Base-by-base conservation (phyloP, 2,329 filamentous ascomycete genomes). In the Microdochium paspali region DNA sequence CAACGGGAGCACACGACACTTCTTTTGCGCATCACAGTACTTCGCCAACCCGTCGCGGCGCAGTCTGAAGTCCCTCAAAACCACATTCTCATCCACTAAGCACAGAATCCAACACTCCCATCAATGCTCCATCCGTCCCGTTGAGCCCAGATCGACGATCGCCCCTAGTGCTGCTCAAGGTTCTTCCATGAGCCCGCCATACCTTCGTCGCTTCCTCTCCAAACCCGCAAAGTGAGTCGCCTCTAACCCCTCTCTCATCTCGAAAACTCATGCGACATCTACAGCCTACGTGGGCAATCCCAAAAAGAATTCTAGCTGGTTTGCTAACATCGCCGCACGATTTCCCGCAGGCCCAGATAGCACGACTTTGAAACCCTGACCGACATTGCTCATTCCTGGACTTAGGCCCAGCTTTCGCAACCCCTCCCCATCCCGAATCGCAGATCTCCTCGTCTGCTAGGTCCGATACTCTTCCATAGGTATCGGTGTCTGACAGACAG, bases 171-270 rank as follows among this genome's bases (percentile, higher is more conserved):
- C 52, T 59, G 30, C 50, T 44, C 51, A 45, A 52, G 61, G 64
- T 28, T 72, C 69, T 80, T 87, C 82, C 84, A 95, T 95, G 90
- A 90, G 82, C 85, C 84, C 79, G 69, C 86, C 84, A 73, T 87
- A 94, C 71, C 82, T 94, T 64, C 81, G 95, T 66, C 87, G 89
- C 73, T 93, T 94, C 75, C 82, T 95, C 61, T 94, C 88, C 66
- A 93, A 93, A 77, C 89, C 89, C 66, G 87, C 88, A 69, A 95
- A 95, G 90, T 95, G 72, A 66, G 86, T 73, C 24, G 18, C 30
- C 43, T 35, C n/a, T n/a, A n/a, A 39, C 45, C 26, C 46, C 50
- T 30, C 5, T 47, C 44, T 50, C 46, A 28, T 25, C 30, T 48
- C 43, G 15, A 26, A 32, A 30, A 10, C n/a, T 18, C 31, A 18